Percentiles rank a stretch among this genome's conserved stretches.
Evolutionary conservation across 1,139 yeast species (phyloP).

Genomic region (Diutina neorugosa): DNA sequence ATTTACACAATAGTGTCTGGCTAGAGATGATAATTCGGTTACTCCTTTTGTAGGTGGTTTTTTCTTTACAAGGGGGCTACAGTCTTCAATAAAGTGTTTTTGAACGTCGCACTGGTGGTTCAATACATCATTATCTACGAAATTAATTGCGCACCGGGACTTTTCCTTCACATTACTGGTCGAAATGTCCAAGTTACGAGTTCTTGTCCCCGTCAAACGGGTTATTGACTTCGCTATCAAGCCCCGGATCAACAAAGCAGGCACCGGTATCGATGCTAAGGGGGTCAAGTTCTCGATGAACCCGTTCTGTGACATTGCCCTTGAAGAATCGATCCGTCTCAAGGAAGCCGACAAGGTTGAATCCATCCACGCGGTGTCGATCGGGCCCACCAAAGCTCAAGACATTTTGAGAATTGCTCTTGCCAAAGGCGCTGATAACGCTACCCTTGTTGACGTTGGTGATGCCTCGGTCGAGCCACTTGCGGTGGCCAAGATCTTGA

Average conservation of each 20-base stretch:
- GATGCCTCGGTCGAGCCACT: conserved; percentile 76
- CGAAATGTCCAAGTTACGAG: conserved; percentile 30
- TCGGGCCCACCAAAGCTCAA: conserved; percentile 80
- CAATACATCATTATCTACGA: too few relatives aligned
- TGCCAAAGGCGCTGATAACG: conserved; percentile 87
- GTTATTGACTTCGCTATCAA: conserved; percentile 89
- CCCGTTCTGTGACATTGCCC: conserved; percentile 95
- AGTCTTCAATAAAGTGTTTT: background rate
- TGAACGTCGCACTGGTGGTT: background rate
- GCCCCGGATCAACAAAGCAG: conserved; percentile 83
- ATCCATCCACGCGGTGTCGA: conserved; percentile 80
- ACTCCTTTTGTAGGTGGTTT: too few relatives aligned
- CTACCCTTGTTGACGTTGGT: conserved; percentile 73
- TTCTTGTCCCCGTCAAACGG: conserved; percentile 87
- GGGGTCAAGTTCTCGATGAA: conserved; percentile 91
- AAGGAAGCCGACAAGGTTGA: conserved; percentile 72
- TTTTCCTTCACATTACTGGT: background rate
- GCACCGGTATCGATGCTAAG: conserved; percentile 76
- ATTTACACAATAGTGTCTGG: too few relatives aligned
- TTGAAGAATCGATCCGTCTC: conserved; percentile 80
- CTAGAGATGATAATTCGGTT: too few relatives aligned
- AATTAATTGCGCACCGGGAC: background rate
- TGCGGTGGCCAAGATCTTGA: conserved; percentile 74
- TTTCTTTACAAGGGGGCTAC: too few relatives aligned
- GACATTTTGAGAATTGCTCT: conserved; percentile 82